These are phyloP conservation scores for Trichothecium roseum DNA, from an alignment of 2,329 filamentous ascomycete species.

Conservation along the genomic window DNA sequence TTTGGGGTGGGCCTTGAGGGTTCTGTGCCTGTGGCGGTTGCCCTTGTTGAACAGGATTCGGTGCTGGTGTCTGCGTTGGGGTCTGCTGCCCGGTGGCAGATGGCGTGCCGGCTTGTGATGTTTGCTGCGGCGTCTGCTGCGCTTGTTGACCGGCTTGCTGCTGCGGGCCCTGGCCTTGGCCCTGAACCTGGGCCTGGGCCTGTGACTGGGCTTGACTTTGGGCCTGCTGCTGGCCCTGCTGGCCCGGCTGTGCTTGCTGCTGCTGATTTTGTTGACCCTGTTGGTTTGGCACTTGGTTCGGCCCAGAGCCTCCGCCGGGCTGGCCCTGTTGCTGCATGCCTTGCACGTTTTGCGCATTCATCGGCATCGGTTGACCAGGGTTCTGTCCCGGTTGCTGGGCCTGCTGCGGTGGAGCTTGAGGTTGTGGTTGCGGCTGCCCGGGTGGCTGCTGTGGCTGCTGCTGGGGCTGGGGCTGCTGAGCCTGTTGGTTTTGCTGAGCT, in stretches of 20 bases:
- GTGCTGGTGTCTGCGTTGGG: conserved; percentile 33
- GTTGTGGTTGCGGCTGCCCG: conserved; percentile 15
- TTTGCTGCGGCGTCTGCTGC: conserved; percentile 36
- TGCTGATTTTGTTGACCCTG: conserved; percentile 16
- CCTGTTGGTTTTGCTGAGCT: conserved; percentile 35
- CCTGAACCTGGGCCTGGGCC: conserved; percentile 19
- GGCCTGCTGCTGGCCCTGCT: conserved; percentile 20
- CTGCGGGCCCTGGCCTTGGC: conserved; percentile 11
- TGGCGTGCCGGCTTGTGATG: conserved; percentile 29
- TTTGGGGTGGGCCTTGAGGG: too few species aligned
- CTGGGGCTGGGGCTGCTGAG: conserved; percentile 25
- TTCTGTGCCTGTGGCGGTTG: conserved; percentile 25
- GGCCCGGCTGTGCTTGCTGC: conserved; percentile 18
- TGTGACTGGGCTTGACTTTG: conserved; percentile 24
- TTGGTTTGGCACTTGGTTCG: conserved; percentile 18
- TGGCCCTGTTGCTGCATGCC: conserved; percentile 32
- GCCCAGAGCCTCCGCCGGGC: conserved; percentile 17
- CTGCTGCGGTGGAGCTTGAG: conserved; percentile 15
- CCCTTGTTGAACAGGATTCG: conserved; percentile 23
- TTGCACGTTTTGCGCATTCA: conserved; percentile 36
- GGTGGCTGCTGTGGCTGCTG: conserved; percentile 21
- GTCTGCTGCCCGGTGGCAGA: conserved; percentile 34
- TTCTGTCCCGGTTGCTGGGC: conserved; percentile 19
- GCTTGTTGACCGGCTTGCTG: conserved; percentile 28
- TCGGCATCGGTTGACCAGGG: conserved; percentile 36